Base-by-base conservation (phyloP, 2,329 filamentous ascomycete species). In the Neofusicoccum cordaticola region DNA sequence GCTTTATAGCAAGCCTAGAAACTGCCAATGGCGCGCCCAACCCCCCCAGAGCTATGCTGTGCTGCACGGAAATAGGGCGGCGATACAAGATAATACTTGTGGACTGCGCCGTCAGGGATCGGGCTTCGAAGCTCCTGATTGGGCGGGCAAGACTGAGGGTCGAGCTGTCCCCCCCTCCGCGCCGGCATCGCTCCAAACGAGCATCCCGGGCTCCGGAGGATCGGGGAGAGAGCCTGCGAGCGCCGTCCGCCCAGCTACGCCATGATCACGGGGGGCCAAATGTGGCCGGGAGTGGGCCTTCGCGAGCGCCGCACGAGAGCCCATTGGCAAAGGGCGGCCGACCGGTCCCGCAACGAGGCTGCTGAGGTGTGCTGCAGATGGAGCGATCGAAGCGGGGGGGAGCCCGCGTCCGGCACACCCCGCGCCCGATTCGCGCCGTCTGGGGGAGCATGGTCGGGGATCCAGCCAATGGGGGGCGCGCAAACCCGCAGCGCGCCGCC, bases 51-150 rank as follows among this genome's bases (percentile, higher is more conserved):
- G 27, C 27, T 2, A 7, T 39, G 9, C 37, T 39, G 9, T 15
- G 37, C 13, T 39, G 37, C 37, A 9, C 11, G 37, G 37, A 39
- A 39, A 39, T 39, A 39, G 37, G 50, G 58, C 67, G 34, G 67
- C 64, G 58, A 68, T 66, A 67, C 22, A 52, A 9, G 31, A 60
- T 2, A 37, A 13, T 15, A 6, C 9, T 15, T 39, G n/a, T 9
- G n/a, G 2, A 5, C 3, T 8, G 27, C 42, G 13, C 27, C 56
- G 56, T 11, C 42, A 34, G n/a, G 27, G 27, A 47, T 47, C 42
- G 56, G 56, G 42, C 22, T 60, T 60, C 27, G 15, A 15, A 27
- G 2, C 27, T 4, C 35, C n/a, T 60, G 13, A 60, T 45, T 60
- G 56, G 42, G 22, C 11, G 4, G 19, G 27, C 8, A n/a, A 4